Conservation (phyloP, 2,329 filamentous ascomycete species). For the Diaporthe vaccinii region DNA sequence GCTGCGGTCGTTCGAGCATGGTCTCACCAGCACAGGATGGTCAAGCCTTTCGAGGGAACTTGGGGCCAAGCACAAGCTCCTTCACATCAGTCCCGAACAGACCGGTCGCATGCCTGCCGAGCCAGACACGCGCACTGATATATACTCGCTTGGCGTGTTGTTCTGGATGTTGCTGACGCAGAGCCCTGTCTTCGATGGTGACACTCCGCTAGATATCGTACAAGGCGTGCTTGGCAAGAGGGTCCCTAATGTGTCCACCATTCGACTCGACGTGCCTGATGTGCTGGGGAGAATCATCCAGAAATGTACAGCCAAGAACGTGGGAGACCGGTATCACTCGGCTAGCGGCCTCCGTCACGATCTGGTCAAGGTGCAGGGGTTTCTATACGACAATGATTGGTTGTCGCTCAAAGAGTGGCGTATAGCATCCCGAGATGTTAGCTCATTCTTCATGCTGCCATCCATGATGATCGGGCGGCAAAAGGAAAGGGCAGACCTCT, state of each 20-base stretch:
- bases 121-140: conserved; percentile 91
- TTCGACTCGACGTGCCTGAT: conserved; percentile 87
- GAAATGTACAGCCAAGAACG: conserved; percentile 91
- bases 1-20: conserved; percentile 89
- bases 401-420: conserved; percentile 79
- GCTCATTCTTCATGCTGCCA: conserved; percentile 91
- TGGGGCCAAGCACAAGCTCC: conserved; percentile 88
- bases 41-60: conserved; percentile 84
- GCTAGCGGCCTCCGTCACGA: conserved; percentile 89
- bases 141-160: conserved; percentile 90
- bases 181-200: conserved; percentile 82
- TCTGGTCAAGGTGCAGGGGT: conserved; percentile 78
- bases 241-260: conserved; percentile 80
- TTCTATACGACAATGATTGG: conserved; percentile 81
- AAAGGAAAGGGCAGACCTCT: conserved; percentile 77
- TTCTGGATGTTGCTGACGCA: conserved; percentile 91
- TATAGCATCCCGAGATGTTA: conserved; percentile 87
- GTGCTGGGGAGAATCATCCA: conserved; percentile 86
- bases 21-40: conserved; percentile 89
- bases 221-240: conserved; percentile 87
- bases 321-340: conserved; percentile 90
- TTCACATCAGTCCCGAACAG: conserved; percentile 95
- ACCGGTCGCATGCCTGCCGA: conserved; percentile 93
- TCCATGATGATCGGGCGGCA: conserved; percentile 84
- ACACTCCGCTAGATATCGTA: conserved; percentile 88